Percentiles rank a stretch among this genome's conserved stretches.
phyloP scores from a whole-genome alignment of 441 rosid species.

The Corymbia citriodora region DNA sequence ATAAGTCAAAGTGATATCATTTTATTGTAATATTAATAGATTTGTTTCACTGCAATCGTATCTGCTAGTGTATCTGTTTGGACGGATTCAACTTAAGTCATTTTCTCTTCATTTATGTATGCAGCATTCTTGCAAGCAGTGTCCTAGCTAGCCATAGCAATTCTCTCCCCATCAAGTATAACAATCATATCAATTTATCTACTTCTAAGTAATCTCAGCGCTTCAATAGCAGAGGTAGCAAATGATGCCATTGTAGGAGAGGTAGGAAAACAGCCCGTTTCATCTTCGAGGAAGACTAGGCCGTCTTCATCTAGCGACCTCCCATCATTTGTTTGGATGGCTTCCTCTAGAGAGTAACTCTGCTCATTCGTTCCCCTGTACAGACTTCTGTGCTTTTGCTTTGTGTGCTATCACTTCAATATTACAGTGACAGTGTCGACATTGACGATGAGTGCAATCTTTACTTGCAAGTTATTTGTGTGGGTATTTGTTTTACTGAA shows the following conservation, averaged over 20 bases:
- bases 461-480: neutral
- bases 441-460: neutral
- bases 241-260: constrained; percentile 95
- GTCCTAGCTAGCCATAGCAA: constrained; percentile 71
- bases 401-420: too few species aligned
- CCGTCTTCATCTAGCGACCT: constrained; percentile 52
- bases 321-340: constrained; percentile 84
- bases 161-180: constrained; percentile 48
- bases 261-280: constrained; percentile 33
- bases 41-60: neutral
- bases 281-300: constrained; percentile 20
- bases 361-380: too few species aligned
- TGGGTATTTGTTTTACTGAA: neutral
- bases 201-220: constrained; percentile 80
- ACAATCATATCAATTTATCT: constrained; percentile 55
- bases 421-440: too few species aligned
- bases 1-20: neutral
- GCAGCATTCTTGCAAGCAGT: constrained; percentile 81
- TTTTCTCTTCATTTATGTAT: neutral
- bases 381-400: too few species aligned
- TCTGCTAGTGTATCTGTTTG: neutral
- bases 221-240: constrained; percentile 86
- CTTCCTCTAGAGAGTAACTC: constrained; percentile 25
- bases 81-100: neutral
- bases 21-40: neutral